Conservation (phyloP, 2,329 filamentous ascomycete species). For the Penicillium sp. region DNA sequence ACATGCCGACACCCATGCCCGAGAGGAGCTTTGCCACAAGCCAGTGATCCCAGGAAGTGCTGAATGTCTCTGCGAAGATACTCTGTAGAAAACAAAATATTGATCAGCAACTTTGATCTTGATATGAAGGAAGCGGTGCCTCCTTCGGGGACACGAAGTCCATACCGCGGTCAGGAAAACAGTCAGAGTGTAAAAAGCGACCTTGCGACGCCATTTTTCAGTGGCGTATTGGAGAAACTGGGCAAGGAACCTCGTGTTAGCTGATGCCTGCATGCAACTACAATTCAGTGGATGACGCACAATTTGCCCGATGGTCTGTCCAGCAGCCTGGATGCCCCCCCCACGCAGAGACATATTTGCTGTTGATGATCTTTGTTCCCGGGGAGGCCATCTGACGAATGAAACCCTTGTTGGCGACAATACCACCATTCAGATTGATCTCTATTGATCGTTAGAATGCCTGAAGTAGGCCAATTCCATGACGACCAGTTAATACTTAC, state of each 20-base stretch:
- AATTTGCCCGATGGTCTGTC: conserved; percentile 43
- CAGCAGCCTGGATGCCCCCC: conserved; percentile 42
- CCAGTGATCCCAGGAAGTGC: conserved; percentile 43
- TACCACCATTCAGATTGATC: conserved; percentile 40
- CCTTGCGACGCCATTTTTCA: conserved; percentile 37
- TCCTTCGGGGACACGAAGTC: conserved; percentile 25
- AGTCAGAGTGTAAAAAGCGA: conserved; percentile 37
- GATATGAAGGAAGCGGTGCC: background rate
- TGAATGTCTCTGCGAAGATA: conserved; percentile 39
- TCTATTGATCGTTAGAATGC: conserved; percentile 12
- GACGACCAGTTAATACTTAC: conserved; percentile 19
- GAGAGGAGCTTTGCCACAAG: conserved; percentile 35
- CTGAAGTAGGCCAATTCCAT: background rate
- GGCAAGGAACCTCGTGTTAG: background rate
- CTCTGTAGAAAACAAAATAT: conserved; percentile 18
- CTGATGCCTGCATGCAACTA: too few relatives aligned
- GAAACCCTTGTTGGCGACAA: conserved; percentile 45
- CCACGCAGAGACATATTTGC: conserved; percentile 41
- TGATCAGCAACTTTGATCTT: too few relatives aligned
- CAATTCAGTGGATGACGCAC: too few relatives aligned
- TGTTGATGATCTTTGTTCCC: conserved; percentile 34
- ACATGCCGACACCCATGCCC: conserved; percentile 46
- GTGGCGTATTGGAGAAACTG: conserved; percentile 31
- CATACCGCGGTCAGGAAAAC: too few relatives aligned
- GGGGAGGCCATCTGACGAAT: conserved; percentile 36